A percentile compares a stretch with the other conserved stretches of the same genome.
Conservation (phyloP, 2,329 filamentous ascomycete genomes). For the Epichloe bromicola region DNA sequence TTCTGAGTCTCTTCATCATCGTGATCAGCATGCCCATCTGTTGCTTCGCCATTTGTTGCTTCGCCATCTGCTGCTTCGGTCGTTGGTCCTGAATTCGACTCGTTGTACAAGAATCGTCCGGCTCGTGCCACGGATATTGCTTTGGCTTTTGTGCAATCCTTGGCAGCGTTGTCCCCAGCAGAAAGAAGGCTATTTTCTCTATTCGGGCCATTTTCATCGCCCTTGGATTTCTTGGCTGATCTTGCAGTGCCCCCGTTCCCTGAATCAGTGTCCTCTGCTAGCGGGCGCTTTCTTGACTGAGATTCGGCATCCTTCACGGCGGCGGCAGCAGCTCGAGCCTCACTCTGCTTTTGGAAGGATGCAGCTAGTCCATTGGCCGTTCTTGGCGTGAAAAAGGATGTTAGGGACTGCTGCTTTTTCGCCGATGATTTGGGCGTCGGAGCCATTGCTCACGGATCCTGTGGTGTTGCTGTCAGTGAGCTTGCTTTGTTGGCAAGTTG, state of each 20-base stretch:
- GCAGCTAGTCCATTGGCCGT: slow-evolving; percentile 33
- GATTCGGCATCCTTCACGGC: slow-evolving; percentile 15
- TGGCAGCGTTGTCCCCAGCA: slow-evolving; percentile 6
- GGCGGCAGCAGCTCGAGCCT: slow-evolving; percentile 14
- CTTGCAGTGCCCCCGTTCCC: slow-evolving; percentile 28
- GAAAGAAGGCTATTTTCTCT: slow-evolving; percentile 22
- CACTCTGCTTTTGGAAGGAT: slow-evolving; percentile 20
- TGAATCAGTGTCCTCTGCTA: slow-evolving; percentile 33
- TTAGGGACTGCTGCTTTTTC: slow-evolving; percentile 72
- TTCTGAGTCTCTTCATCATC: slow-evolving; percentile 39
- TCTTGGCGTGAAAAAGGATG: slow-evolving; percentile 68
- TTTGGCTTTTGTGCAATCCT: background rate
- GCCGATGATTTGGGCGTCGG: slow-evolving; percentile 19
- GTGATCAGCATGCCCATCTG: slow-evolving; percentile 31
- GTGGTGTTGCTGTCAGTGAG: background rate
- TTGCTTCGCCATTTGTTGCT: too few relatives aligned
- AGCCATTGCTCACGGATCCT: slow-evolving; percentile 15
- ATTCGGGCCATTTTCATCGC: slow-evolving; percentile 25
- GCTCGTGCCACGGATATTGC: slow-evolving; percentile 26
- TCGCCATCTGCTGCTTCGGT: slow-evolving; percentile 25
- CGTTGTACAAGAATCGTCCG: slow-evolving; percentile 38
- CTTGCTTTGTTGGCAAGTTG: background rate
- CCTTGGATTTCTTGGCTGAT: slow-evolving; percentile 28
- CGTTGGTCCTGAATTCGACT: slow-evolving; percentile 26
- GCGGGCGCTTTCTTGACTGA: slow-evolving; percentile 35